Base-by-base conservation (phyloP, 148 eudicot genomes). In the Camellia granthamiana region DNA sequence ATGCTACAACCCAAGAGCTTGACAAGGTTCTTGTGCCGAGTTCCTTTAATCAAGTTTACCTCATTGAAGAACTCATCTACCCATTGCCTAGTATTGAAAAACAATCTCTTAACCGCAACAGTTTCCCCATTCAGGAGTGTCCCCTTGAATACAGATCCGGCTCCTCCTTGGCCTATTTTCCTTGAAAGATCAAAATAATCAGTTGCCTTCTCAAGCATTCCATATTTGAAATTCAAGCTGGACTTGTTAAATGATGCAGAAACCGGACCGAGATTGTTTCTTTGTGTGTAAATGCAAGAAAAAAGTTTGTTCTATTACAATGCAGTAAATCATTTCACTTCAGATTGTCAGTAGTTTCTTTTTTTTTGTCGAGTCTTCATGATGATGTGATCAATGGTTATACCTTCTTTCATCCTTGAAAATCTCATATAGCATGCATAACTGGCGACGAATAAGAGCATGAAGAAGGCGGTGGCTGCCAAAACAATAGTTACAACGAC, bases 11-110 rank as follows among this genome's bases (percentile, higher is more conserved):
- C 97, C 21, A 91, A 74, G 10, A 94, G 88, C 87, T 89, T 92
- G 63, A 94, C 92, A 10, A 92, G 91, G 77, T 94, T 92, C 85
- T 82, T 88, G 85, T 94, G 97, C 74, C 91, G 88, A 81, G 91
- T 88, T 68, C 91, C 91, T 65, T 88, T 90, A 16, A 90, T 83
- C 43, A 93, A 73, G 21, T 85, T 84, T 0, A 91, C 92, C 86
- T 93, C 98, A 49, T 88, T 88, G 85, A 87, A 90, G 89, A 93
- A 89, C 76, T 93, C 94, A 46, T 87, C 90, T 15, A 83, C 89
- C 86, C 94, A 92, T 75, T 89, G 91, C 46, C 90, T 82, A 0
- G 92, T 88, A 82, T 87, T 88, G 72, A 81, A 84, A 5, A 91
- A 87, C 42, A 91, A 78, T 83, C 91, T 88, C 78, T 93, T 93